Evolutionary conservation across 164 flowering plant species (phyloP), one percentile per base, ranked within the genome.

Genomic region (Magnolia kwangsiensis): DNA sequence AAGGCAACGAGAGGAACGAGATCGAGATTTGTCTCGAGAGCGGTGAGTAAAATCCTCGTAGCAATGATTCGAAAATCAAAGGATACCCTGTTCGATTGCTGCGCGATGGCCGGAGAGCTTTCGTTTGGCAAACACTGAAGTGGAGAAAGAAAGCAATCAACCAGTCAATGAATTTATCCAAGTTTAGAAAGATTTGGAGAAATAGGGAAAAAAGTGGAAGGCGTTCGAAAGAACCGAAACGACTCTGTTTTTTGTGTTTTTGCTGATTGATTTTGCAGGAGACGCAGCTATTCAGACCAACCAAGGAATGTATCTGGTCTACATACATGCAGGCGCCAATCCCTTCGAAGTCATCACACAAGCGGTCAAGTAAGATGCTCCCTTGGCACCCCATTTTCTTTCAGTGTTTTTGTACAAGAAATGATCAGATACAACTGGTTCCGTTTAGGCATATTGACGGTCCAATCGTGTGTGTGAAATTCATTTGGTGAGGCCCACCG

Each of bases 11-110:
- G 23, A 88, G 74, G 73, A 89, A 92, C 75, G 94, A 92, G 84
- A 69, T 96, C 10, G 97, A 96, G 88, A 90, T 96, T 55, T 94
- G 98, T 82, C 86, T 96, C 1, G 99, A 96, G 87, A 96, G 99
- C 81, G 99, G 99, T 94, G 85, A 87, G 95, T 89, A 80, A 76
- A 21, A 19, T 16, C 65, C 45, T 16, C 50, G 27, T 14, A 6
- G 18, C 50, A 27, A 73, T 3, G 61, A 11, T 55, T 55, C 61
- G 16, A 24, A 29, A 31, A 37, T 6, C 71, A 16, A 27, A 68
- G n/a, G 69, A 66, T 6, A 29, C n/a, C 21, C 7, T 37, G 13
- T 37, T 14, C 19, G 71, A 10, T 29, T 68, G 61, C 61, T 55
- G 61, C 61, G 61, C 16, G 16, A 55, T 55, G 61, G 61, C 61